phyloP scores from a whole-genome alignment of 208 protist genomes.

The Trypanosoma avium region DNA sequence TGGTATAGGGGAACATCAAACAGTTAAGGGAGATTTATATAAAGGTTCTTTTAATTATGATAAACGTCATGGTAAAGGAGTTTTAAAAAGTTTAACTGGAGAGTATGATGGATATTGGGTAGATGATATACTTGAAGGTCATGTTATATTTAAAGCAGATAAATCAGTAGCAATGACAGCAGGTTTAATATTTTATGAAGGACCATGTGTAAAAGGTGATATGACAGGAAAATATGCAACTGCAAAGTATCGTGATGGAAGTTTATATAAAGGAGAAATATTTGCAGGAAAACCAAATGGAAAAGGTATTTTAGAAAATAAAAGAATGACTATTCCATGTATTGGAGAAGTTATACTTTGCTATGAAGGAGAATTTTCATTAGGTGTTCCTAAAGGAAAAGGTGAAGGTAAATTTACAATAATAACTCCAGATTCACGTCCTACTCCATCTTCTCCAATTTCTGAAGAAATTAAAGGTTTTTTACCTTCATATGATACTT shows the following conservation, averaged over 20 bases:
- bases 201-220: conserved; percentile 59
- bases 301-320: conserved; percentile 53
- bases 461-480: conserved; percentile 6
- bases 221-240: conserved; percentile 50
- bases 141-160: conserved; percentile 27
- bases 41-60: conserved; percentile 55
- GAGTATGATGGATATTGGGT: conserved; percentile 63
- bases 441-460: neutral
- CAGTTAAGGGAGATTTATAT: conserved; percentile 56
- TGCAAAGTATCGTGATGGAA: conserved; percentile 56
- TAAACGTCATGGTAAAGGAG: conserved; percentile 49
- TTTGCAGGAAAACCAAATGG: conserved; percentile 53
- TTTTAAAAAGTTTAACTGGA: conserved; percentile 34
- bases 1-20: conserved; percentile 54
- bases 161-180: neutral
- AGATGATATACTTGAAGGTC: conserved; percentile 45
- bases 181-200: conserved; percentile 44
- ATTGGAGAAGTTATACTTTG: conserved; percentile 41
- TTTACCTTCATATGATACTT: conserved; percentile 20
- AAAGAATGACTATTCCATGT: conserved; percentile 25
- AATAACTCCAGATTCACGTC: conserved; percentile 11
- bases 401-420: conserved; percentile 55
- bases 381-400: conserved; percentile 58
- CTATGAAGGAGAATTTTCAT: conserved; percentile 79
- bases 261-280: conserved; percentile 60